A percentile compares a stretch with the other conserved stretches of the same genome.
Conservation (phyloP, 345 rosid species). For the Nasturtium officinale region DNA sequence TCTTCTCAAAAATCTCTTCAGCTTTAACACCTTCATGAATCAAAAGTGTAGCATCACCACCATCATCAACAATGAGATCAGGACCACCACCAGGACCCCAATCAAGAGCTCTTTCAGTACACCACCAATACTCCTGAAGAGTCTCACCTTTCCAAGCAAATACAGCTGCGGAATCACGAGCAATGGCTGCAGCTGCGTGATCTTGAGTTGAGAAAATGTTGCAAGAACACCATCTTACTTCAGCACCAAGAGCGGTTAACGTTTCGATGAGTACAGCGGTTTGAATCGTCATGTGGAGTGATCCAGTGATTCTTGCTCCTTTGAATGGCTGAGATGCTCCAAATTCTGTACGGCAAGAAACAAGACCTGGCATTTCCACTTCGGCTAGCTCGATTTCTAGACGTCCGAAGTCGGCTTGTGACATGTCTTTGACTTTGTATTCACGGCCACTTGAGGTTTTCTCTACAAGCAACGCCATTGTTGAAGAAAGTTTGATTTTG, state of each 20-base stretch:
- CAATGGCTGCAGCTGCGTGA: constrained; percentile 92
- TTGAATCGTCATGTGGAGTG: constrained; percentile 95
- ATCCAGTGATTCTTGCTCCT: constrained; percentile 86
- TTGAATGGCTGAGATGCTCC: constrained; percentile 88
- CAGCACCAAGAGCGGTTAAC: constrained; percentile 77
- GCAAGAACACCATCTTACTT: constrained; percentile 98
- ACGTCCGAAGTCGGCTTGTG: constrained; percentile 96
- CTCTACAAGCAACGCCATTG: constrained; percentile 84
- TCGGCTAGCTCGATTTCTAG: constrained; percentile 85
- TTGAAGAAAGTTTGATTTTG: background rate
- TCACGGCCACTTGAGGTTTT: constrained; percentile 79
- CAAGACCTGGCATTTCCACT: constrained; percentile 89
- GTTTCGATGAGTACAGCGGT: constrained; percentile 94
- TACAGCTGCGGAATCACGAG: constrained; percentile 87
- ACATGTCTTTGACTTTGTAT: constrained; percentile 89
- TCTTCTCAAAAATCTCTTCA: constrained; percentile 72
- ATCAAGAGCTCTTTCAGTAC: constrained; percentile 90
- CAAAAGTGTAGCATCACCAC: constrained; percentile 91
- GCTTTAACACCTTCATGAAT: constrained; percentile 97
- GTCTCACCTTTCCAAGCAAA: constrained; percentile 99
- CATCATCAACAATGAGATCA: constrained; percentile 87
- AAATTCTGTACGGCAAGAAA: constrained; percentile 73
- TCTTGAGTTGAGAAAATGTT: constrained; percentile 97
- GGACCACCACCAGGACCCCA: constrained; percentile 95
- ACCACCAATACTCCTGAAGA: constrained; percentile 98